Percentiles rank a stretch among this genome's conserved stretches.
phyloP scores from a whole-genome alignment of 2,329 filamentous ascomycete species.

The Coniella lustricola region DNA sequence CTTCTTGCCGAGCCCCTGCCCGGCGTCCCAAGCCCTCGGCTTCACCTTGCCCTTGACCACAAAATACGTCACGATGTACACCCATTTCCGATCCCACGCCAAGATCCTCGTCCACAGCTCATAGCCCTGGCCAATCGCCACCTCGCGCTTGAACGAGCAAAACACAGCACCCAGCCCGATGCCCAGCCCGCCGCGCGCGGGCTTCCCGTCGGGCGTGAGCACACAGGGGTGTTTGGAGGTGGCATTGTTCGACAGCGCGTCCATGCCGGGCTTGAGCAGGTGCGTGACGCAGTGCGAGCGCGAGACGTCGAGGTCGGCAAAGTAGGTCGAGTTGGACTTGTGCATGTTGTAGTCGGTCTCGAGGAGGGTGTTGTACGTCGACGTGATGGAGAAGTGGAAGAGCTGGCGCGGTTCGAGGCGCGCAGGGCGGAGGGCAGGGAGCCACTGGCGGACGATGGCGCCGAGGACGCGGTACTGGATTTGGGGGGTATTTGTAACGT shows the following conservation, averaged over 20 bases:
- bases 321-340: conserved; percentile 61
- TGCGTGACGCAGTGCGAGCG: conserved; percentile 74
- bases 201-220: conserved; percentile 39
- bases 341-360: conserved; percentile 35
- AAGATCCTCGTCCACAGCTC: conserved; percentile 69
- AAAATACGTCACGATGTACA: conserved; percentile 70
- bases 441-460: conserved; percentile 27
- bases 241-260: conserved; percentile 42
- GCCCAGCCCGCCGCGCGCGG: conserved; percentile 46
- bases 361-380: conserved; percentile 25
- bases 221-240: conserved; percentile 38
- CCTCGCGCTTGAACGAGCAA: conserved; percentile 68
- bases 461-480: conserved; percentile 29
- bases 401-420: conserved; percentile 22
- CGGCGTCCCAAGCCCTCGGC: conserved; percentile 47
- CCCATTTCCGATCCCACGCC: conserved; percentile 74
- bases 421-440: conserved; percentile 18
- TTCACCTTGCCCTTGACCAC: conserved; percentile 54
- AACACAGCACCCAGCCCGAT: conserved; percentile 67
- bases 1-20: too few species aligned
- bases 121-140: conserved; percentile 60
- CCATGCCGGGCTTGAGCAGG: conserved; percentile 54
- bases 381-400: conserved; percentile 30
- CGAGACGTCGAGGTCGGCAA: conserved; percentile 75
- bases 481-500: neutral